These are phyloP conservation scores for Hydnomerulius pinastri DNA, from an alignment of 768 basidiomycete genomes.

Conservation along the genomic window DNA sequence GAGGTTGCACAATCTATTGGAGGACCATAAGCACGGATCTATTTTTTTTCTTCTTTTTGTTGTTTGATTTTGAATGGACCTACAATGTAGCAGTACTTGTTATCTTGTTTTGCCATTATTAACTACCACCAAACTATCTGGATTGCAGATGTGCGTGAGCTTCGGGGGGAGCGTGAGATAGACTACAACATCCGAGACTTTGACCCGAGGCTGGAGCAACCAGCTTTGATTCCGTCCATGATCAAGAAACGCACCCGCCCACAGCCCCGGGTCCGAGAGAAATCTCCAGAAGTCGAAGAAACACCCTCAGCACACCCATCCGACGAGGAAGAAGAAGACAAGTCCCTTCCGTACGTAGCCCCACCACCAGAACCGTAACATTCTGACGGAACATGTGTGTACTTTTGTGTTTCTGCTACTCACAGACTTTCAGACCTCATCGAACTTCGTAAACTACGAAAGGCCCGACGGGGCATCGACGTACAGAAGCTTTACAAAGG, in stretches of 20 bases:
- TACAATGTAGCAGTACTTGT: slow-evolving; percentile 6
- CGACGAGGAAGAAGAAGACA: slow-evolving; percentile 39
- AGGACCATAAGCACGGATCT: slow-evolving; percentile 10
- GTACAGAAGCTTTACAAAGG: slow-evolving; percentile 82
- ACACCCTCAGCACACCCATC: slow-evolving; percentile 23
- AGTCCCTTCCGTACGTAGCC: slow-evolving; percentile 50
- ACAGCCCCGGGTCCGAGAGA: slow-evolving; percentile 55
- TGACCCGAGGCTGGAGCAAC: too few species aligned
- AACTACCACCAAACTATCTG: not conserved
- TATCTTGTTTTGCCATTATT: not conserved
- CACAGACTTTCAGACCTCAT: slow-evolving; percentile 79
- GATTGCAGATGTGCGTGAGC: too few species aligned
- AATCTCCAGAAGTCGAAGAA: slow-evolving; percentile 37
- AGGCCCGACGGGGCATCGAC: slow-evolving; percentile 81
- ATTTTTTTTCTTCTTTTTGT: too few species aligned
- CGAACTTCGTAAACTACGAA: slow-evolving; percentile 76
- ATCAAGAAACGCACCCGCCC: slow-evolving; percentile 79
- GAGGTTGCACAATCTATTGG: slow-evolving; percentile 18
- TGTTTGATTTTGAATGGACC: slow-evolving; percentile 5
- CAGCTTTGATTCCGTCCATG: slow-evolving; percentile 38
- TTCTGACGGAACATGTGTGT: not conserved
- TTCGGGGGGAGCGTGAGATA: too few species aligned
- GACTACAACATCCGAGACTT: too few species aligned
- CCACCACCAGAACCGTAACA: not conserved
- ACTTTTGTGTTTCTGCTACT: not conserved